Base-by-base conservation (phyloP, 805 yeast species). In the Ogataea trehalophila region DNA sequence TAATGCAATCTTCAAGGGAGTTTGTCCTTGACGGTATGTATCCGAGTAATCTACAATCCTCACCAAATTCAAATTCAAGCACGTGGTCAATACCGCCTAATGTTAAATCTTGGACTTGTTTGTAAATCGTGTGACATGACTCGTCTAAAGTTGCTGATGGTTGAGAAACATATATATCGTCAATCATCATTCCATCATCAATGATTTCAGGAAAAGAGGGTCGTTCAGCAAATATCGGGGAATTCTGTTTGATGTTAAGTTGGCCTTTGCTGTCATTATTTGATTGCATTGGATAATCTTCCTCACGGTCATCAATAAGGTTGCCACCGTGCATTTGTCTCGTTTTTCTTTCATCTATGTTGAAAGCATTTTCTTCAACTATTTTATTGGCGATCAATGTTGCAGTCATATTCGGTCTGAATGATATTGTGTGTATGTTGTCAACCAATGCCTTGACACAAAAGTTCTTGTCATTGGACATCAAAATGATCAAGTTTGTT, bases 381-480 rank as follows among this genome's bases (percentile, higher is more conserved):
- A 77, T 65, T 15, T 63, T 71, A 18, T 66, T 57, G 0, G 75
- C 75, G 16, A 80, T 76, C 26, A 71, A 45, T 14, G 60, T 54
- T 0, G 78, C 75, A 9, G 67, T 68, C 80, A 80, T 75, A 9
- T 59, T 67, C 9, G 61, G 51, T n/a, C 74, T 59, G 50, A 59
- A 77, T 15, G 80, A 75, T 0, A 89, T 82, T 0, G 96, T 88
- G 39, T 81, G 64, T 0, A 86, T 61, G 2, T 72, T 81, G 57
- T 87, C 82, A 2, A 83, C 65, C 40, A 89, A 65, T 0, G 96
- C 95, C 62, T 85, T 86, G 52, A 79, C 63, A 62, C 97, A 88
- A 8, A 91, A 70, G 60, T 90, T 91, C 55, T 81, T 85, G 62
- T 91, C 97, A 61, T 91, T 87, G 0, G 96, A 84, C 49, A 90